Evolutionary conservation across 2,329 filamentous ascomycete genomes (phyloP), one percentile per base, ranked within the genome.

Genomic region (Didymosphaeria variabile): DNA sequence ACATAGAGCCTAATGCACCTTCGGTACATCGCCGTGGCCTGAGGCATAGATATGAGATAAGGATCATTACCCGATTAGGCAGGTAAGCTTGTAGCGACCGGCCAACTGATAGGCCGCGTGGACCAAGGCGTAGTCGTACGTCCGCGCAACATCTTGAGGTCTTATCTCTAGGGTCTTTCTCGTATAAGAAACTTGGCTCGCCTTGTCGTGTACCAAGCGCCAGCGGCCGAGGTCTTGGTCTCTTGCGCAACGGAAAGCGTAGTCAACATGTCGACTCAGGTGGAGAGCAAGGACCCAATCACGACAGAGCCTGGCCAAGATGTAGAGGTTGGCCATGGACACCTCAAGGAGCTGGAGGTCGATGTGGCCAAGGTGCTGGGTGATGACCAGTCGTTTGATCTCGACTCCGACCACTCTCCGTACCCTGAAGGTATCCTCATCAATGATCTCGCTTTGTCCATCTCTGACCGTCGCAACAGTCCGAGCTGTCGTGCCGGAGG

Each of bases 401-500:
- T 54, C 6, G 51, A 54, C 17, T 54, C 51, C 7, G 38, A 54
- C 17, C 51, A 54, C 26, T 54, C 51, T 9, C 51, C 51, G 26
- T 54, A 31, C 26, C 51, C 51, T 44, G 51, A 54, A 44, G 45
- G 45, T 47, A 47, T 47, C 21, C 45, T 17, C 26, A 6, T 29
- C 19, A 21, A 17, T 21, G 1, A 9, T 12, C 17, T 3, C 21
- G 15, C 5, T 29, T 15, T 29, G 10, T 31, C 21, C 5, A 13
- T 9, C 21, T 47, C 45, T 47, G 45, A 47, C 89, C 10, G 92
- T 94, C 74, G 83, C 91, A 49, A 89, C 92, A 74, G 92, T 95
- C 36, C 88, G 92, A 58, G 92, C 92, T 50, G 93, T 91, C 0
- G 92, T 95, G 8, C 84, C 90, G 12, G 88, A 91, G 3, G 89